Evolutionary conservation across 1,284 basidiomycete species (phyloP).

Genomic region (Kalmanozyma brasiliensis): DNA sequence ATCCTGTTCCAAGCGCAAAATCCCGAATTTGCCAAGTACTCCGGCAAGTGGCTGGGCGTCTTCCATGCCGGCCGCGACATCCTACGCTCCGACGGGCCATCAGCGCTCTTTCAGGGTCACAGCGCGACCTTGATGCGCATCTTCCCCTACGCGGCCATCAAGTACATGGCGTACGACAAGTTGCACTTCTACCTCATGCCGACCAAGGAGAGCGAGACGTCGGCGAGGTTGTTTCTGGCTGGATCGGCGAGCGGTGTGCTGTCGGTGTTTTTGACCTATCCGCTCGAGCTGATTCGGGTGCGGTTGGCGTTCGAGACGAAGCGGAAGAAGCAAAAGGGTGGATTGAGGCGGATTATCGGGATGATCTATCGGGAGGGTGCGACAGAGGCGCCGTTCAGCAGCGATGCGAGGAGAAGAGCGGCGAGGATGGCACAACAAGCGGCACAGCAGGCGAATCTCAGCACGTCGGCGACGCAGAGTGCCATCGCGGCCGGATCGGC

Average conservation of each 20-base stretch:
- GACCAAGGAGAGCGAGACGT: slow-evolving; percentile 80
- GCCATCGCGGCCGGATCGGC: slow-evolving; percentile 28
- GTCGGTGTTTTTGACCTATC: slow-evolving; percentile 92
- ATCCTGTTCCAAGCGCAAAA: slow-evolving; percentile 98
- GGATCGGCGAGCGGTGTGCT: slow-evolving; percentile 88
- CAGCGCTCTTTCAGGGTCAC: slow-evolving; percentile 93
- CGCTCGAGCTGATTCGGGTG: slow-evolving; percentile 92
- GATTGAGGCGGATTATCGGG: slow-evolving; percentile 51
- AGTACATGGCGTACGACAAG: slow-evolving; percentile 97
- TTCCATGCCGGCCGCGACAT: slow-evolving; percentile 84
- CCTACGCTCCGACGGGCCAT: slow-evolving; percentile 77
- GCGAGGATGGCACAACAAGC: slow-evolving; percentile 73
- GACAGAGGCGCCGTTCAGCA: slow-evolving; percentile 61
- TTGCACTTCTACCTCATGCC: slow-evolving; percentile 85
- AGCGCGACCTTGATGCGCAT: slow-evolving; percentile 81
- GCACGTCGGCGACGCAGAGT: slow-evolving; percentile 27
- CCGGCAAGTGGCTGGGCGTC: slow-evolving; percentile 86
- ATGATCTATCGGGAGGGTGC: slow-evolving; percentile 65
- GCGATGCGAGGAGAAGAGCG: slow-evolving; percentile 59
- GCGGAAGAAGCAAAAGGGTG: slow-evolving; percentile 62
- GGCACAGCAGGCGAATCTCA: slow-evolving; percentile 60
- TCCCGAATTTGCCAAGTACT: slow-evolving; percentile 90
- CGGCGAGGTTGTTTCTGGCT: slow-evolving; percentile 83
- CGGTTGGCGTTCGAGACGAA: slow-evolving; percentile 90
- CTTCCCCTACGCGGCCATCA: slow-evolving; percentile 96